These are phyloP conservation scores for Podila epicladia DNA, from an alignment of 192 early-diverging fungal genomes.

Conservation along the genomic window DNA sequence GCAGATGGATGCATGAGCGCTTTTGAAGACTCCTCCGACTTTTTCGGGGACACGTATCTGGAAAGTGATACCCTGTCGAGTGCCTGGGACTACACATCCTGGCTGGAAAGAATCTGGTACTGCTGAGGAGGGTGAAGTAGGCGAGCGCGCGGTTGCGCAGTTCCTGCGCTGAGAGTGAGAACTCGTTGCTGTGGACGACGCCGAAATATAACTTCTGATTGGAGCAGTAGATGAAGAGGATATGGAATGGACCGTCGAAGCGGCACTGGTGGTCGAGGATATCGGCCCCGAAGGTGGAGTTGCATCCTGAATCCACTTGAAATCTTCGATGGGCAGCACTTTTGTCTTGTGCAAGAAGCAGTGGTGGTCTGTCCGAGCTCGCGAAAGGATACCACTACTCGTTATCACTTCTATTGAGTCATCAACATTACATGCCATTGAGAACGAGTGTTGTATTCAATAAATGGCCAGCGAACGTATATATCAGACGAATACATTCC, in stretches of 20 bases:
- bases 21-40: constrained; percentile 33
- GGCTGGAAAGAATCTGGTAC: not conserved
- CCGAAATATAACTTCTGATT: not conserved
- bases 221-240: not conserved
- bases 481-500: not conserved
- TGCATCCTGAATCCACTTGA: constrained; percentile 20
- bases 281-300: not conserved
- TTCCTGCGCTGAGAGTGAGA: not conserved
- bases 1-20: constrained; percentile 36
- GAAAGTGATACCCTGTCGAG: constrained; percentile 35
- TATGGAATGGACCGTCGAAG: not conserved
- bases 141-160: not conserved
- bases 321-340: constrained; percentile 17
- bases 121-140: not conserved
- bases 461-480: not conserved
- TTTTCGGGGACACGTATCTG: constrained; percentile 41
- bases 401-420: constrained; percentile 23
- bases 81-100: constrained; percentile 21
- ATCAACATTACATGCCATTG: not conserved
- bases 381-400: constrained; percentile 23
- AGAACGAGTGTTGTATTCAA: not conserved
- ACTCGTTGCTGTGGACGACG: not conserved
- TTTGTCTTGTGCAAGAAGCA: constrained; percentile 40
- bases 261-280: not conserved
- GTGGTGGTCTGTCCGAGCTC: constrained; percentile 27